These are phyloP conservation scores for Arxiozyma slooffiae DNA, from an alignment of 1,139 yeast genomes.

Conservation along the genomic window DNA sequence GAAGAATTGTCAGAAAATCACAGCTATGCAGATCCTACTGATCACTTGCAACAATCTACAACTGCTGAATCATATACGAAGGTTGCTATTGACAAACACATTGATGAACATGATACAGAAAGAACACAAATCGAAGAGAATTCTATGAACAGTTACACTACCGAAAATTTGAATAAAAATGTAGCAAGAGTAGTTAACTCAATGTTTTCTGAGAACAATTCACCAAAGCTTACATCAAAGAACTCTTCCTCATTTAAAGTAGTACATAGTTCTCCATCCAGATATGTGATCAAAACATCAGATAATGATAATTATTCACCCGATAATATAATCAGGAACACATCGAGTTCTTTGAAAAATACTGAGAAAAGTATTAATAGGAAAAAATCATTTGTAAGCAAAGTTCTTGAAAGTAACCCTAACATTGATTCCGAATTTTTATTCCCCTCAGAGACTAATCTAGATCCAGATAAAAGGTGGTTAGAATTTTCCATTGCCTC, in stretches of 20 bases:
- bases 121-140: neutral
- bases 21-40: neutral
- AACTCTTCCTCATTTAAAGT: slow-evolving; percentile 4
- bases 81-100: neutral
- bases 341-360: neutral
- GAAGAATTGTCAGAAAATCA: neutral
- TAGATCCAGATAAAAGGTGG: slow-evolving; percentile 12
- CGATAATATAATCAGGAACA: neutral
- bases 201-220: slow-evolving; percentile 1
- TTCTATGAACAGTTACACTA: neutral
- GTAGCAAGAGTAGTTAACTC: slow-evolving; percentile 3
- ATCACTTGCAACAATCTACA: neutral
- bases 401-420: neutral
- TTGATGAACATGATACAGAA: neutral
- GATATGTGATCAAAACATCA: neutral
- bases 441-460: slow-evolving; percentile 14
- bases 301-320: neutral
- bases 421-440: slow-evolving; percentile 13
- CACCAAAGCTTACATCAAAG: neutral
- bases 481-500: slow-evolving; percentile 16
- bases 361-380: neutral
- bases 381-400: neutral
- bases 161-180: neutral
- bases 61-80: neutral
- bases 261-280: slow-evolving; percentile 8